Evolutionary conservation across 352 stramenopile genomes (phyloP).

Genomic region (Blastocystis sp.): DNA sequence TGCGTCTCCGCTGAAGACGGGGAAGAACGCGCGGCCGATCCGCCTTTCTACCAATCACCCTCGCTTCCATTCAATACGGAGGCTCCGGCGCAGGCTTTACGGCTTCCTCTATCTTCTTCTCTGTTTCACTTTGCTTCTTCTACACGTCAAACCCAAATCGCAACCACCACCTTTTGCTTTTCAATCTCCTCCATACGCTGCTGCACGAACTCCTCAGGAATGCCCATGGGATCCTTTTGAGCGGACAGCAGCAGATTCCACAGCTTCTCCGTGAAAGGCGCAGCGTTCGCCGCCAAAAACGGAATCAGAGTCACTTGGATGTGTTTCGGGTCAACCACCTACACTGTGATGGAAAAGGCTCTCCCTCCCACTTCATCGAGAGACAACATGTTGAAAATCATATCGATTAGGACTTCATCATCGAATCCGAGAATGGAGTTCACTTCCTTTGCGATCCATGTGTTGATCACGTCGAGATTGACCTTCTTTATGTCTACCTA

Average conservation of each 20-base stretch:
- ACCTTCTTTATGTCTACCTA: conserved; percentile 68
- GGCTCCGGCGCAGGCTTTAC: background rate
- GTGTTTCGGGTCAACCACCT: conserved; percentile 60
- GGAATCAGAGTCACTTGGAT: conserved; percentile 68
- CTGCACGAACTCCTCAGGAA: conserved; percentile 64
- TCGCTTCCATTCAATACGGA: background rate
- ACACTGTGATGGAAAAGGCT: background rate
- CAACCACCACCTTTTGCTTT: conserved; percentile 45
- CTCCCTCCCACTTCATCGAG: conserved; percentile 29
- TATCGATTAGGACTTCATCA: conserved; percentile 65
- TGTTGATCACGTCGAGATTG: conserved; percentile 67
- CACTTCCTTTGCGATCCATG: conserved; percentile 68
- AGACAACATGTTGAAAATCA: conserved; percentile 66
- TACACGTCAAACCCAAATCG: background rate
- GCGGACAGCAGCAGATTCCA: conserved; percentile 63
- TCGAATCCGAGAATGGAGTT: conserved; percentile 61
- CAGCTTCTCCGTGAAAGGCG: conserved; percentile 53
- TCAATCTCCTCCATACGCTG: conserved; percentile 64
- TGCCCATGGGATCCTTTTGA: conserved; percentile 56
- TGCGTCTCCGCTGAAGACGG: background rate
- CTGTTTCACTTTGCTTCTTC: background rate
- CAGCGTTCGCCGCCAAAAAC: conserved; percentile 48
- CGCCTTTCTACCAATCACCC: background rate
- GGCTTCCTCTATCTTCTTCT: conserved; percentile 58
- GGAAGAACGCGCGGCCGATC: background rate